These are phyloP conservation scores for Pichia cactophila DNA, from an alignment of 1,139 yeast species.

Conservation along the genomic window DNA sequence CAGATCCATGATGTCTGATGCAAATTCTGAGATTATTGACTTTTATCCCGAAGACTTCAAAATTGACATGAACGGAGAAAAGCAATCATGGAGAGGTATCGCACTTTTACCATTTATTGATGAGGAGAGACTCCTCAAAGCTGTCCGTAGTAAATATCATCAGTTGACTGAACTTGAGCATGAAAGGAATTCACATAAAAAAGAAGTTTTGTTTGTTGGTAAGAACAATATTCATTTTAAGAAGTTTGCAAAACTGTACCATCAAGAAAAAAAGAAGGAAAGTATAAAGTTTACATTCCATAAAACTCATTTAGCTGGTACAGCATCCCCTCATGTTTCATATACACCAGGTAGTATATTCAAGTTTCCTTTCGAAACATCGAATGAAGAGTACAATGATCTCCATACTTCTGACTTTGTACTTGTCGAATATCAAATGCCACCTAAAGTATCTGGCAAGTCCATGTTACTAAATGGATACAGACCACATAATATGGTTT, in stretches of 20 bases:
- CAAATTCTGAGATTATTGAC: slow-evolving; percentile 78
- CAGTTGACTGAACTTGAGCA: slow-evolving; percentile 61
- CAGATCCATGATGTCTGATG: slow-evolving; percentile 73
- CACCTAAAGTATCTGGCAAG: slow-evolving; percentile 53
- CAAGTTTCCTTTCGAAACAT: slow-evolving; percentile 54
- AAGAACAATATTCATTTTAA: slow-evolving; percentile 44
- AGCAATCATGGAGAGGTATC: slow-evolving; percentile 93
- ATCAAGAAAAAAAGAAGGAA: slow-evolving; percentile 10
- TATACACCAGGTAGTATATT: slow-evolving; percentile 44
- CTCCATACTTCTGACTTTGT: slow-evolving; percentile 50
- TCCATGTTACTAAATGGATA: slow-evolving; percentile 82
- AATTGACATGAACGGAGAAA: slow-evolving; percentile 92
- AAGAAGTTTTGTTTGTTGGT: slow-evolving; percentile 56
- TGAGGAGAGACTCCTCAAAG: slow-evolving; percentile 59
- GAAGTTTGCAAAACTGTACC: slow-evolving; percentile 33
- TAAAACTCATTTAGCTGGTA: slow-evolving; percentile 62
- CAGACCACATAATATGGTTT: slow-evolving; percentile 51
- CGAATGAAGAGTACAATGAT: slow-evolving; percentile 42
- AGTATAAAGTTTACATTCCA: slow-evolving; percentile 39
- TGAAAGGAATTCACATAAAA: slow-evolving; percentile 59
- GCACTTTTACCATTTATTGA: slow-evolving; percentile 88
- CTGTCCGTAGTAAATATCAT: slow-evolving; percentile 60
- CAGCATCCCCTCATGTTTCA: slow-evolving; percentile 36
- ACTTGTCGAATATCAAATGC: slow-evolving; percentile 53
- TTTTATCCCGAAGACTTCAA: slow-evolving; percentile 86